These are phyloP conservation scores for Catenaria anguillulae DNA, from an alignment of 371 early-diverging fungal species.

Conservation along the genomic window DNA sequence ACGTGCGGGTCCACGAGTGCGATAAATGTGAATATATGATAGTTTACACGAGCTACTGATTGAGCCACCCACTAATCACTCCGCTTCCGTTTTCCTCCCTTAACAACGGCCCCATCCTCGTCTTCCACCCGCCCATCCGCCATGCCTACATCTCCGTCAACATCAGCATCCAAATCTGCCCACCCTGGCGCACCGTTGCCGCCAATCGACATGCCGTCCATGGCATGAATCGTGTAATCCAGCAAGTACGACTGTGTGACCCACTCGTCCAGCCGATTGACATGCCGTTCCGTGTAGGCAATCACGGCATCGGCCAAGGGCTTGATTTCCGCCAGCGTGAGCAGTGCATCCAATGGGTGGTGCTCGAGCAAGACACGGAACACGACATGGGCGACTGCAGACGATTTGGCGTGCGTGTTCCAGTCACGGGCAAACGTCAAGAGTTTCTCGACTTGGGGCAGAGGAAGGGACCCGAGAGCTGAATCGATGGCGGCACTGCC, in stretches of 20 bases:
- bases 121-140: too few species aligned
- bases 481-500: conserved; percentile 49
- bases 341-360: conserved; percentile 45
- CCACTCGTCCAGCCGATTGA: conserved; percentile 58
- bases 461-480: conserved; percentile 27
- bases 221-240: conserved; percentile 35
- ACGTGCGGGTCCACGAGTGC: too few species aligned
- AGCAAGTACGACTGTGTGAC: conserved; percentile 74
- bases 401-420: conserved; percentile 80
- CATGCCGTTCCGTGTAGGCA: conserved; percentile 87
- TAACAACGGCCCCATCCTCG: too few species aligned
- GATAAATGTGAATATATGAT: too few species aligned
- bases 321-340: conserved; percentile 57
- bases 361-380: conserved; percentile 56
- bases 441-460: conserved; percentile 47
- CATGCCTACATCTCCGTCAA: too few species aligned
- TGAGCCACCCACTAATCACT: too few species aligned
- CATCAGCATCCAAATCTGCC: too few species aligned
- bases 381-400: conserved; percentile 63
- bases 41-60: too few species aligned
- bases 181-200: too few species aligned
- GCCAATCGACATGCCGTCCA: too few species aligned
- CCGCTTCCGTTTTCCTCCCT: too few species aligned
- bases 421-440: conserved; percentile 77
- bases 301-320: conserved; percentile 62